Evolutionary conservation across 768 basidiomycete genomes (phyloP).

Genomic region (Pulveroboletus sp.): DNA sequence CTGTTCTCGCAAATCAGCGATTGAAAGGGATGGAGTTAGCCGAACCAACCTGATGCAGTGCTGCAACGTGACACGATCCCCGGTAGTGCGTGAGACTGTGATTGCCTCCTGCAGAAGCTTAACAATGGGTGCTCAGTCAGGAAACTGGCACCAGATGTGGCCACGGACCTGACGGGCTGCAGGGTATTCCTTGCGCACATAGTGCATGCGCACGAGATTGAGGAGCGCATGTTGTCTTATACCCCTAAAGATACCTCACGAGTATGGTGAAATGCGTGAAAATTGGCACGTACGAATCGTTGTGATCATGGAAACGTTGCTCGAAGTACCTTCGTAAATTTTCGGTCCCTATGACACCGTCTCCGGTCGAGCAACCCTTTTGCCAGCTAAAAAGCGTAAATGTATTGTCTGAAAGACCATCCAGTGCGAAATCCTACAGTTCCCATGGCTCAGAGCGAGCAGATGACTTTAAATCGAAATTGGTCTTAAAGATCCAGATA

Average conservation of each 20-base stretch:
- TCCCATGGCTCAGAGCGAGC: slow-evolving; percentile 59
- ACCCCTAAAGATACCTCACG: slow-evolving; percentile 42
- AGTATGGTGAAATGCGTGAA: not conserved
- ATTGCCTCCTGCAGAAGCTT: slow-evolving; percentile 77
- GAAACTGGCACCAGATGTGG: not conserved
- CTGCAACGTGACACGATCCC: slow-evolving; percentile 69
- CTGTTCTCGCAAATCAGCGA: slow-evolving; percentile 35
- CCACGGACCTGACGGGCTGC: slow-evolving; percentile 61
- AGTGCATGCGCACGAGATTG: slow-evolving; percentile 76
- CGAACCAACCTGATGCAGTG: slow-evolving; percentile 68
- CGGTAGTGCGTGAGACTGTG: slow-evolving; percentile 65
- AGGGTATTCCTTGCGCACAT: slow-evolving; percentile 59
- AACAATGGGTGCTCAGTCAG: slow-evolving; percentile 1
- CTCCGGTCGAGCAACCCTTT: slow-evolving; percentile 57
- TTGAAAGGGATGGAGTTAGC: slow-evolving; percentile 3
- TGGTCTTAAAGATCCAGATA: slow-evolving; percentile 54
- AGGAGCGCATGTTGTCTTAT: slow-evolving; percentile 77
- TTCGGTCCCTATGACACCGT: slow-evolving; percentile 65
- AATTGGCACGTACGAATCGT: slow-evolving; percentile 63
- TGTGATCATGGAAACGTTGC: slow-evolving; percentile 75
- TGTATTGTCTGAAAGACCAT: not conserved
- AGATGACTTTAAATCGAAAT: slow-evolving; percentile 61
- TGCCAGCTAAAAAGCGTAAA: slow-evolving; percentile 51
- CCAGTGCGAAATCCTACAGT: slow-evolving; percentile 39
- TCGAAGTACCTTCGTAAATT: slow-evolving; percentile 78